Conservation (phyloP, 176 grass and related monocot genomes). For the Elaeis guineensis region DNA sequence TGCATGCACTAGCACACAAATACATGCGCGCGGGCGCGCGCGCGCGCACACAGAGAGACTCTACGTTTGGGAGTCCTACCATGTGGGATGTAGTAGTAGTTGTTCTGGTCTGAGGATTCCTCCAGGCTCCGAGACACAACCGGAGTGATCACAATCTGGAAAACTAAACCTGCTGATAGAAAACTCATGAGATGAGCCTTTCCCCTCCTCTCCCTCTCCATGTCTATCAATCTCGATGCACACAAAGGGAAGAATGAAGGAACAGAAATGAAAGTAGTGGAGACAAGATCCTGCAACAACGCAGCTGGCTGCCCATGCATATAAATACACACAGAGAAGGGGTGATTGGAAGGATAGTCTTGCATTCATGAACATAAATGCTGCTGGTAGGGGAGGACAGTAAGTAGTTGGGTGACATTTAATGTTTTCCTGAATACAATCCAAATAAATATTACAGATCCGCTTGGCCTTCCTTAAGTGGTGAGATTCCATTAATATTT, state of each 20-base stretch:
- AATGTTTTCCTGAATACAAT: background rate
- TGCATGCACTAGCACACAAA: too few species aligned
- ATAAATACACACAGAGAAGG: background rate
- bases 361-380: constrained; percentile 13
- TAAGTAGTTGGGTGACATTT: constrained; percentile 1
- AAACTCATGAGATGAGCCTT: background rate
- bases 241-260: too few species aligned
- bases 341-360: background rate
- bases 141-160: background rate
- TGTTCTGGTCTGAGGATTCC: constrained; percentile 3
- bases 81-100: background rate
- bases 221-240: too few species aligned
- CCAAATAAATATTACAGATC: too few species aligned
- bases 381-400: background rate
- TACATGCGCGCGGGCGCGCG: background rate
- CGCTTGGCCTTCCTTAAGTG: too few species aligned
- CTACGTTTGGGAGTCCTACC: background rate
- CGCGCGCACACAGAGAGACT: too few species aligned
- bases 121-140: background rate
- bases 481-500: too few species aligned
- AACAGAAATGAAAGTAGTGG: too few species aligned
- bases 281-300: too few species aligned
- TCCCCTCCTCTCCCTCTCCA: background rate
- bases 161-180: constrained; percentile 1
- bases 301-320: too few species aligned